These are phyloP conservation scores for Glonium stellatum DNA, from an alignment of 495 filamentous ascomycete genomes.

Conservation along the genomic window DNA sequence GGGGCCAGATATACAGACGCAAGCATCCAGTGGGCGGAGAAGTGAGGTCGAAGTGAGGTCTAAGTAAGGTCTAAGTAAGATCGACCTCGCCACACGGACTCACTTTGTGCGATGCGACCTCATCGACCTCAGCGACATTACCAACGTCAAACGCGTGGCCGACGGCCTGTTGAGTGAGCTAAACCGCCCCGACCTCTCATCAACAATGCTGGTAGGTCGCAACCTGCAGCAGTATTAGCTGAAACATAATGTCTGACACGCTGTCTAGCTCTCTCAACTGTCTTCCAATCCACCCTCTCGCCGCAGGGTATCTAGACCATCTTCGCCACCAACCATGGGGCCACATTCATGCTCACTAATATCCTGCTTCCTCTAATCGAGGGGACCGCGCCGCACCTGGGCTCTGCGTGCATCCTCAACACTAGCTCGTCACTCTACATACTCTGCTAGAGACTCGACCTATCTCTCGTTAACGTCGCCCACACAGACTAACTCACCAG, in stretches of 20 bases:
- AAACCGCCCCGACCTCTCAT: conserved; percentile 36
- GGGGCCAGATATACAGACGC: conserved; percentile 27
- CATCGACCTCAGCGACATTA: conserved; percentile 33
- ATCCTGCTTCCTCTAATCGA: conserved; percentile 54
- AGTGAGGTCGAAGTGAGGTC: conserved; percentile 15
- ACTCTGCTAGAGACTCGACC: conserved; percentile 25
- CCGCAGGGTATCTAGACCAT: conserved; percentile 46
- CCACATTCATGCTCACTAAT: conserved; percentile 52
- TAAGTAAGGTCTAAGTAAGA: conserved; percentile 17
- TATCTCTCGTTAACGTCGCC: conserved; percentile 31
- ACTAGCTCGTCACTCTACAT: conserved; percentile 44
- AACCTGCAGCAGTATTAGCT: not conserved
- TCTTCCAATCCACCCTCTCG: conserved; percentile 26
- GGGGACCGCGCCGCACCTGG: conserved; percentile 45
- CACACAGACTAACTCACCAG: conserved; percentile 17
- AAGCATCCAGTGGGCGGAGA: conserved; percentile 26
- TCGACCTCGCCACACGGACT: conserved; percentile 25
- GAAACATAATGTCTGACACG: conserved; percentile 39
- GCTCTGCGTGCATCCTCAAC: conserved; percentile 52
- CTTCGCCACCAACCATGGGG: conserved; percentile 56
- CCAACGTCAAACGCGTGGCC: conserved; percentile 26
- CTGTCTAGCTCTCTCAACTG: conserved; percentile 33
- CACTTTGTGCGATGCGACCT: conserved; percentile 37
- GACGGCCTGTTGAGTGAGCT: conserved; percentile 8
- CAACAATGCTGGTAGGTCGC: conserved; percentile 37